A percentile compares a stretch with the other conserved stretches of the same genome.
Conservation (phyloP, 129 eudicot genomes). For the Artemisia argyi region DNA sequence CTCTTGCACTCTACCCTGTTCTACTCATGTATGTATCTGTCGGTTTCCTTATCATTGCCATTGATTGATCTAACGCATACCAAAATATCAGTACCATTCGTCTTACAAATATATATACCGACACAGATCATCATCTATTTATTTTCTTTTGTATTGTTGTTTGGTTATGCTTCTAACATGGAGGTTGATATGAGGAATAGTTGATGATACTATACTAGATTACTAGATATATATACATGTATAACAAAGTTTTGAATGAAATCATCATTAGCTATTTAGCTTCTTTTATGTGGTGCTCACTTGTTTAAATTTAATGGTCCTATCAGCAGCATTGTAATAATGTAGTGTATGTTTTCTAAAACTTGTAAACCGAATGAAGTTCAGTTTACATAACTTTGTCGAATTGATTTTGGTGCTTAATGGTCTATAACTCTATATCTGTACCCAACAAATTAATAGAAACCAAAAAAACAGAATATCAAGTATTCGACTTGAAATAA, state of each 20-base stretch:
- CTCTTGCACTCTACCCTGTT: constrained; percentile 93
- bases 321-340: not conserved
- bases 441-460: too few relatives aligned
- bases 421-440: too few relatives aligned
- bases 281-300: not conserved
- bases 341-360: too few relatives aligned
- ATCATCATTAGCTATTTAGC: constrained; percentile 9
- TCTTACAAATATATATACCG: not conserved
- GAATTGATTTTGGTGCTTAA: too few relatives aligned
- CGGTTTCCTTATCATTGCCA: constrained; percentile 90
- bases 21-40: constrained; percentile 95
- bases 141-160: not conserved
- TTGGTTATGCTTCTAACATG: not conserved
- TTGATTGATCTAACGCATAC: constrained; percentile 39
- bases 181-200: constrained; percentile 5
- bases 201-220: constrained; percentile 3
- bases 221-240: constrained; percentile 19
- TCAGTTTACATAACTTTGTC: too few relatives aligned
- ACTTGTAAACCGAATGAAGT: too few relatives aligned
- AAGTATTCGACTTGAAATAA: too few relatives aligned
- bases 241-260: constrained; percentile 18
- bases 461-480: too few relatives aligned
- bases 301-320: not conserved
- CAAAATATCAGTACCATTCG: constrained; percentile 8
- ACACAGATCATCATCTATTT: not conserved